Percentiles rank a stretch among this genome's conserved stretches.
phyloP scores from a whole-genome alignment of 768 basidiomycete genomes.

The Melanogaster broomeanus region DNA sequence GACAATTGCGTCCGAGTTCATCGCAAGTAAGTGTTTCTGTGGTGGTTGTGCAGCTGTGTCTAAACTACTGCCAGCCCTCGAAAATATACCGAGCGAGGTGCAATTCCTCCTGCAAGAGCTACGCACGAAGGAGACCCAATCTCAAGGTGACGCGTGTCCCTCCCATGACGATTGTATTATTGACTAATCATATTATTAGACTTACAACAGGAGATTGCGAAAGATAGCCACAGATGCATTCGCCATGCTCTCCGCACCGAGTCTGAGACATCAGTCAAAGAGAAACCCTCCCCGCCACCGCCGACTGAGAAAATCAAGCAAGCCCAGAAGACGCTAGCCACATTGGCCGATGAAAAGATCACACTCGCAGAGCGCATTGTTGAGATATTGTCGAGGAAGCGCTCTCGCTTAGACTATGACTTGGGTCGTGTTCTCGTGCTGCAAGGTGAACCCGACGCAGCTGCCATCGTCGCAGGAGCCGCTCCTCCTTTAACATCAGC shows the following conservation, averaged over 20 bases:
- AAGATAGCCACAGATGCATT: conserved; percentile 44
- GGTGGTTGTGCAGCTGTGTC: neutral
- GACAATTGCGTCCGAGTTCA: conserved; percentile 48
- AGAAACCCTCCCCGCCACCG: conserved; percentile 30
- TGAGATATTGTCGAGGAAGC: conserved; percentile 44
- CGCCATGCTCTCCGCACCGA: conserved; percentile 42
- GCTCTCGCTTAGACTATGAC: conserved; percentile 49
- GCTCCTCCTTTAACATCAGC: conserved; percentile 22
- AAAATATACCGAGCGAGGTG: conserved; percentile 51
- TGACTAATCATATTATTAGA: conserved; percentile 28
- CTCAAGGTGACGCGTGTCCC: conserved; percentile 35
- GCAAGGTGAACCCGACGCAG: conserved; percentile 45
- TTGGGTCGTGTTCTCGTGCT: conserved; percentile 43
- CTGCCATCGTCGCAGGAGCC: conserved; percentile 30
- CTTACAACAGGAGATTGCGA: conserved; percentile 44
- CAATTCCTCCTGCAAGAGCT: conserved; percentile 51
- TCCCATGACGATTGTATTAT: neutral
- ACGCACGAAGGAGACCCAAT: conserved; percentile 42
- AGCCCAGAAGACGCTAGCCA: conserved; percentile 29
- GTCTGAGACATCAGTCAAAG: conserved; percentile 25
- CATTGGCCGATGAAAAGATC: conserved; percentile 45
- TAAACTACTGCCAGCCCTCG: conserved; percentile 38
- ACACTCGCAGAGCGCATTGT: conserved; percentile 45
- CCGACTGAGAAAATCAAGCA: conserved; percentile 33
- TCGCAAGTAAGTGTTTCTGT: conserved; percentile 40